Conservation (phyloP, 495 filamentous ascomycete genomes). For the Lasiosphaeriaceae sp. region DNA sequence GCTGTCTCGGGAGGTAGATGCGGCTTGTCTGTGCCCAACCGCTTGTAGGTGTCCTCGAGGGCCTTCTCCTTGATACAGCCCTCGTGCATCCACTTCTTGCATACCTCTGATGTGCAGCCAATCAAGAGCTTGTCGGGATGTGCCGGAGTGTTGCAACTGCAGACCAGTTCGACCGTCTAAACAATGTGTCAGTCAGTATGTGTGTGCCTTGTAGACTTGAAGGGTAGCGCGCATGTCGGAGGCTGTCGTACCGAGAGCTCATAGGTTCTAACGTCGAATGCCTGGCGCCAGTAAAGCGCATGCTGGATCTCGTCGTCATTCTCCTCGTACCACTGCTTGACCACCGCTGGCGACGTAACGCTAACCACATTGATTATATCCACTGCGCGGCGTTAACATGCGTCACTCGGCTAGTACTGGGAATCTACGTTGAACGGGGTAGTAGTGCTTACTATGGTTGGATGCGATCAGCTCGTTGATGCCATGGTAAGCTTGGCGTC, state of each 20-base stretch:
- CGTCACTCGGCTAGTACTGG: conserved; percentile 20
- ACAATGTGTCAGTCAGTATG: conserved; percentile 12
- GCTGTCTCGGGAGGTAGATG: conserved; percentile 31
- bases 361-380: conserved; percentile 52
- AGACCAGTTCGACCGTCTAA: conserved; percentile 55
- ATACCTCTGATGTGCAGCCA: conserved; percentile 52
- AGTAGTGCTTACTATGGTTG: conserved; percentile 66
- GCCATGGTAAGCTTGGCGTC: conserved; percentile 65
- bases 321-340: conserved; percentile 55
- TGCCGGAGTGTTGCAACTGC: conserved; percentile 57
- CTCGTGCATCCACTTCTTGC: conserved; percentile 62
- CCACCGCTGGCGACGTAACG: conserved; percentile 43
- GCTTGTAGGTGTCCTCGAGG: conserved; percentile 43
- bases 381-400: conserved; percentile 29
- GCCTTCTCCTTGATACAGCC: conserved; percentile 55
- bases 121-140: conserved; percentile 60
- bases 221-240: background rate
- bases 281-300: conserved; percentile 64
- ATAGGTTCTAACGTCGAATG: conserved; percentile 51
- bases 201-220: background rate
- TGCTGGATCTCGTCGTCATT: conserved; percentile 56
- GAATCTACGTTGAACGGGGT: background rate
- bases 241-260: conserved; percentile 53
- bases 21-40: conserved; percentile 43
- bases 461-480: conserved; percentile 63